Percentiles rank a stretch among this genome's conserved stretches.
phyloP scores from a whole-genome alignment of 2,329 filamentous ascomycete species.

The Pseudogymnoascus pannorum region DNA sequence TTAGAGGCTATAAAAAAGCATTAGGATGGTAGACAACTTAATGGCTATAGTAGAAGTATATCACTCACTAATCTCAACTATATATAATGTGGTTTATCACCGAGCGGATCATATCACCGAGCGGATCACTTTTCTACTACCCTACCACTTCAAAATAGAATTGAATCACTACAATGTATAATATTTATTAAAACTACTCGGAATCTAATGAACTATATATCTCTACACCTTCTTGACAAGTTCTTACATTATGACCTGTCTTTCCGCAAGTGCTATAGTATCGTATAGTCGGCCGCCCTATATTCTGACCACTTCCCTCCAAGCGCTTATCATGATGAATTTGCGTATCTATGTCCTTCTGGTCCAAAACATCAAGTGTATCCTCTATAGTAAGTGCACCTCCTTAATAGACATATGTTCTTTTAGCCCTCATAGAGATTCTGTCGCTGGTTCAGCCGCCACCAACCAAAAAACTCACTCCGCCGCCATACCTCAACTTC shows the following conservation, averaged over 20 bases:
- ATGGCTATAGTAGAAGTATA: constrained; percentile 10
- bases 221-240: too few relatives aligned
- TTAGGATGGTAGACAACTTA: constrained; percentile 14
- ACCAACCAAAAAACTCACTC: too few relatives aligned
- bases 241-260: constrained; percentile 15
- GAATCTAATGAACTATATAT: background rate
- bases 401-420: constrained; percentile 15
- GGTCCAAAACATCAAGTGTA: constrained; percentile 11
- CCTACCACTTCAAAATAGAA: background rate
- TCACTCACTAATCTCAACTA: background rate
- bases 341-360: constrained; percentile 14
- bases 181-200: background rate
- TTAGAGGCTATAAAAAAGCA: constrained; percentile 11
- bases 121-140: background rate
- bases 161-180: background rate
- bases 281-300: background rate
- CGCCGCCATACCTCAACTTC: too few relatives aligned
- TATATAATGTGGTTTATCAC: background rate
- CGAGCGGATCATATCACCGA: too few relatives aligned
- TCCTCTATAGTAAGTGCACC: constrained; percentile 15
- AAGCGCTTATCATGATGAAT: constrained; percentile 5
- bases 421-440: constrained; percentile 21
- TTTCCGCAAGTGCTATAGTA: constrained; percentile 9
- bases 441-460: too few relatives aligned
- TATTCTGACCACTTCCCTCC: background rate